phyloP scores from a whole-genome alignment of 2,329 filamentous ascomycete species.

The Zasmidium angulare region DNA sequence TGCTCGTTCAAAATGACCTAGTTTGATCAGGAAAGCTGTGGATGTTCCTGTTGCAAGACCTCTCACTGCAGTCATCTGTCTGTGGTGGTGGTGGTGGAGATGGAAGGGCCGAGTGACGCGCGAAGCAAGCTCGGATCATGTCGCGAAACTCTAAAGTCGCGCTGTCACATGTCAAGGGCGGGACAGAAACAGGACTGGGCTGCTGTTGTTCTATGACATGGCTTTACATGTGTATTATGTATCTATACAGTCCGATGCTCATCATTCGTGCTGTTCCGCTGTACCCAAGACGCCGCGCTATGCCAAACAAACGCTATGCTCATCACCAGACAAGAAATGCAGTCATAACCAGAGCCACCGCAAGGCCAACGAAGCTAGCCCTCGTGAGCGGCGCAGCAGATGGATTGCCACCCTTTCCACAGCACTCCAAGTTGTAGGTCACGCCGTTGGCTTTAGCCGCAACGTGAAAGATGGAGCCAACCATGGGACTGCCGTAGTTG shows the following conservation, averaged over 20 bases:
- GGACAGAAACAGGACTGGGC: too few relatives aligned
- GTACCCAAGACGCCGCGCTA: slow-evolving; percentile 10
- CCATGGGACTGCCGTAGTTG: slow-evolving; percentile 62
- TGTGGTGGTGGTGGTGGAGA: background rate
- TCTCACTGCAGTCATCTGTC: background rate
- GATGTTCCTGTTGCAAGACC: background rate
- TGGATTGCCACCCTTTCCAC: slow-evolving; percentile 46
- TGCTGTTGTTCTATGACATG: too few relatives aligned
- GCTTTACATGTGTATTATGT: background rate
- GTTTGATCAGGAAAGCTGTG: background rate
- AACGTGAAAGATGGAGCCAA: slow-evolving; percentile 75
- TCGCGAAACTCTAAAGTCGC: background rate
- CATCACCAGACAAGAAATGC: slow-evolving; percentile 9
- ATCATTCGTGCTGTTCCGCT: background rate
- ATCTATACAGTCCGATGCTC: slow-evolving; percentile 2
- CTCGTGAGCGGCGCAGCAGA: slow-evolving; percentile 6
- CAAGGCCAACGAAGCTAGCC: slow-evolving; percentile 12
- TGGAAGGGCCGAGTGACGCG: background rate
- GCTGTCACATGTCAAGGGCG: slow-evolving; percentile 2
- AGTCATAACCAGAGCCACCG: slow-evolving; percentile 10
- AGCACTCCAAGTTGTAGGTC: slow-evolving; percentile 62
- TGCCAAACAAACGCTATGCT: slow-evolving; percentile 9
- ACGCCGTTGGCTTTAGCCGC: slow-evolving; percentile 72
- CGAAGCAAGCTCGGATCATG: background rate
- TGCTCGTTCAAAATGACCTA: background rate